Evolutionary conservation across 2,329 filamentous ascomycete genomes (phyloP).

Genomic region (Arthroderma uncinatum): DNA sequence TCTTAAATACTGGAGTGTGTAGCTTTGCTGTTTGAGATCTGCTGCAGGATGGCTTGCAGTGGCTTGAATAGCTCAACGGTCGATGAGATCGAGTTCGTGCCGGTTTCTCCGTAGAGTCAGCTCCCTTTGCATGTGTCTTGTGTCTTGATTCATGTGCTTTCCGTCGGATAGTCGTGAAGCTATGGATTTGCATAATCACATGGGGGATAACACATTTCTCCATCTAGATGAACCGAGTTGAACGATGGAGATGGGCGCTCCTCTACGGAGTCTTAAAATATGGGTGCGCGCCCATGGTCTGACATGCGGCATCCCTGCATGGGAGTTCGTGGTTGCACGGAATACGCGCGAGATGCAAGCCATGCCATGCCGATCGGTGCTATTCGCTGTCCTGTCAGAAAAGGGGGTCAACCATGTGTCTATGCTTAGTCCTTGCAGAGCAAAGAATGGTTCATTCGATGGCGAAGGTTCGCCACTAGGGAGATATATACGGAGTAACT

Average conservation of each 20-base stretch:
- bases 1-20: too few relatives aligned
- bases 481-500: background rate
- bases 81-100: too few relatives aligned
- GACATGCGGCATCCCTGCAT: background rate
- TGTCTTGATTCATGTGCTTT: background rate
- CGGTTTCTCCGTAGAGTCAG: too few relatives aligned
- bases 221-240: too few relatives aligned
- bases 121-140: too few relatives aligned
- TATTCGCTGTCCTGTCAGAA: background rate
- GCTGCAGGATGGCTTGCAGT: background rate
- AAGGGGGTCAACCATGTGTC: background rate
- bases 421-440: background rate
- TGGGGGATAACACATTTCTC: too few relatives aligned
- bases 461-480: conserved; percentile 4
- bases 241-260: too few relatives aligned
- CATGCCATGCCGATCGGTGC: background rate
- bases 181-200: background rate
- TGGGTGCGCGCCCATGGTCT: background rate
- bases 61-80: conserved; percentile 1
- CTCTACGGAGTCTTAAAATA: background rate
- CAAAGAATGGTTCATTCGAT: background rate
- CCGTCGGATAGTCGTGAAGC: too few relatives aligned
- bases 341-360: conserved; percentile 5
- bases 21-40: background rate
- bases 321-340: background rate